Base-by-base conservation (phyloP, 1,284 basidiomycete species). In the Cutaneotrichosporon sp. region DNA sequence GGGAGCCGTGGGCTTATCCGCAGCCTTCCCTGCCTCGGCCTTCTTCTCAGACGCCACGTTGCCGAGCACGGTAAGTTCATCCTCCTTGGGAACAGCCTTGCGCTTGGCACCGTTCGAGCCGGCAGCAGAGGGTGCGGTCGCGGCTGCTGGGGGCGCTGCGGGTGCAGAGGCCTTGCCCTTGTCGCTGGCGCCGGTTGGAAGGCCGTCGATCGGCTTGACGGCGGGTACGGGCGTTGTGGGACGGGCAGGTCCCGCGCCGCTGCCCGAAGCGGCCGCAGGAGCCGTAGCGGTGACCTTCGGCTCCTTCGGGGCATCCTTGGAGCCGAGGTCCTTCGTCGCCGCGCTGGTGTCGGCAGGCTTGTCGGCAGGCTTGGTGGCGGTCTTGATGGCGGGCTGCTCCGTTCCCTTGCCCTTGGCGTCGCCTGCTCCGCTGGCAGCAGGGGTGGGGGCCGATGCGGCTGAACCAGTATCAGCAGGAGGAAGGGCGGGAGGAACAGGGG, bases 61-160 rank as follows among this genome's bases (percentile, higher is more conserved):
- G 29, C 31, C 29, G 38, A 34, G 38, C 16, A 14, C 24, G 7
- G 29, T 29, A 7, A 19, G 5, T 16, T 33, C n/a, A n/a, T n/a
- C 38, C 8, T 27, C 10, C 6, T 25, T 17, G 7, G 39, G 43
- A 2, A 51, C 49, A 3, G 49, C 33, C 43, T 51, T 51, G 34
- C 43, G 42, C 27, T 44, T 38, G 17, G 31, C 3, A 22, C 16
- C 17, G 10, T 25, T 10, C 6, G 41, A 11, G 24, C 20, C 39
- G 24, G n/a, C n/a, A n/a, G n/a, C n/a, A n/a, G n/a, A n/a, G n/a
- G n/a, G n/a, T n/a, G n/a, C n/a, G n/a, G n/a, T n/a, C n/a, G n/a
- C n/a, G n/a, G n/a, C n/a, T n/a, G n/a, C n/a, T n/a, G n/a, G n/a
- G n/a, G n/a, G n/a, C n/a, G n/a, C n/a, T n/a, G n/a, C 29, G 29